Percentiles rank a stretch among this genome's conserved stretches.
These are phyloP conservation scores for Exobasidium rhododendri DNA, from an alignment of 1,284 basidiomycete genomes.

Conservation along the genomic window DNA sequence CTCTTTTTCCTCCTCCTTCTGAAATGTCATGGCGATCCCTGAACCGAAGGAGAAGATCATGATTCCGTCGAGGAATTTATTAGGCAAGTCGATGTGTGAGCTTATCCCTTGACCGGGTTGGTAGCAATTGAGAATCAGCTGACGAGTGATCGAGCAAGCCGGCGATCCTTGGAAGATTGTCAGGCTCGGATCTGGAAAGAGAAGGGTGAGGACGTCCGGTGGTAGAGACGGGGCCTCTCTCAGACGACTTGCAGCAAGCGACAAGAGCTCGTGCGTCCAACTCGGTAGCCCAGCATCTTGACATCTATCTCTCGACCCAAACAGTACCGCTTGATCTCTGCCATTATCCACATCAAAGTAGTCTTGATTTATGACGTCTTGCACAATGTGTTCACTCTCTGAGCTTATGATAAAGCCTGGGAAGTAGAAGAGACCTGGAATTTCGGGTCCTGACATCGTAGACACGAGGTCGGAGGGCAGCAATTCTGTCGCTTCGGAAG, in stretches of 20 bases:
- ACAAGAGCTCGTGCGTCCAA: neutral
- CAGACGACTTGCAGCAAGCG: neutral
- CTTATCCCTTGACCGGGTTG: constrained; percentile 56
- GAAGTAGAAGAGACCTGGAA: neutral
- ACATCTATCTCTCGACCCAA: neutral
- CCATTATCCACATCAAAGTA: constrained; percentile 5
- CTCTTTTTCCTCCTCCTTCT: constrained; percentile 8
- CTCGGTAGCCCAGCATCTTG: neutral
- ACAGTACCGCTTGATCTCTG: constrained; percentile 9
- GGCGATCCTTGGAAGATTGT: neutral
- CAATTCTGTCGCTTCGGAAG: neutral
- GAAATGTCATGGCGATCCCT: constrained; percentile 40
- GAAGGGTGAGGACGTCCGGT: neutral
- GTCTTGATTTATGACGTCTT: neutral
- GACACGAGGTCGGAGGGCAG: neutral
- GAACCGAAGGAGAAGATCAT: constrained; percentile 35
- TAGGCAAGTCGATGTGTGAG: constrained; percentile 57
- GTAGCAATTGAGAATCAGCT: constrained; percentile 59
- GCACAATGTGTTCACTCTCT: neutral
- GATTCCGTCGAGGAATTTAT: constrained; percentile 56
- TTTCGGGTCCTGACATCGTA: neutral
- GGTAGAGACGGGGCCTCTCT: neutral
- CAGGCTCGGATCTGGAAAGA: neutral
- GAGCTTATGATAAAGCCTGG: neutral
- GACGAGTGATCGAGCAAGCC: constrained; percentile 21